phyloP scores from a whole-genome alignment of 768 basidiomycete species.

The Tulasnella sp. region DNA sequence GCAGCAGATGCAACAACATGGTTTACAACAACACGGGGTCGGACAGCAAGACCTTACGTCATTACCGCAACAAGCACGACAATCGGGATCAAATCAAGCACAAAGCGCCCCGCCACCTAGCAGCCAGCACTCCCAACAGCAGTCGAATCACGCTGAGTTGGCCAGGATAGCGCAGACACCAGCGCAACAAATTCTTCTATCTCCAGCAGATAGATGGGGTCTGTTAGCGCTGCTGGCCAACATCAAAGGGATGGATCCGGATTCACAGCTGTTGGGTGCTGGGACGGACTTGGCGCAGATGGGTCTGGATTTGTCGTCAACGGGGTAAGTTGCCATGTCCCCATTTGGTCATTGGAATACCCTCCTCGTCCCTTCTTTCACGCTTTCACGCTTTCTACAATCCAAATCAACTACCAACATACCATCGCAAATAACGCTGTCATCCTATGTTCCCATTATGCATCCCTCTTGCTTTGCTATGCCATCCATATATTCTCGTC shows the following conservation, averaged over 20 bases:
- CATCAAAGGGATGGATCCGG: conserved; percentile 78
- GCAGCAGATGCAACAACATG: conserved; percentile 1
- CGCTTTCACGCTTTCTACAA: background rate
- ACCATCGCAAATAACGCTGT: too few species aligned
- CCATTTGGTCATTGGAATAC: background rate
- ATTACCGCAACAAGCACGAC: background rate
- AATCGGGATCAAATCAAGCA: background rate
- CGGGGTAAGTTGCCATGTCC: conserved; percentile 55
- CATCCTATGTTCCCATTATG: background rate
- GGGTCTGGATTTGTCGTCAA: conserved; percentile 77
- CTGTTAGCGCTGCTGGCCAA: conserved; percentile 73
- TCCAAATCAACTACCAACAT: background rate
- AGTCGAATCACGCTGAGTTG: conserved; percentile 10
- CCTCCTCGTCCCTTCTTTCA: background rate
- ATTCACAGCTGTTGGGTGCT: conserved; percentile 69
- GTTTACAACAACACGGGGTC: conserved; percentile 26
- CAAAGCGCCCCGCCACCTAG: background rate
- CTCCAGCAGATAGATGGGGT: conserved; percentile 93
- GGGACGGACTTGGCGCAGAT: conserved; percentile 88
- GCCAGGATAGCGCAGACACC: conserved; percentile 64
- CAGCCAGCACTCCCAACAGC: conserved; percentile 7
- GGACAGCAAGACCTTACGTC: conserved; percentile 20
- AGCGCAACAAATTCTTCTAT: conserved; percentile 84
- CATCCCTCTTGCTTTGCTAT: background rate
- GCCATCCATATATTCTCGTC: background rate